phyloP scores from a whole-genome alignment of 2,329 filamentous ascomycete genomes.

The Cercospora brassicicola region DNA sequence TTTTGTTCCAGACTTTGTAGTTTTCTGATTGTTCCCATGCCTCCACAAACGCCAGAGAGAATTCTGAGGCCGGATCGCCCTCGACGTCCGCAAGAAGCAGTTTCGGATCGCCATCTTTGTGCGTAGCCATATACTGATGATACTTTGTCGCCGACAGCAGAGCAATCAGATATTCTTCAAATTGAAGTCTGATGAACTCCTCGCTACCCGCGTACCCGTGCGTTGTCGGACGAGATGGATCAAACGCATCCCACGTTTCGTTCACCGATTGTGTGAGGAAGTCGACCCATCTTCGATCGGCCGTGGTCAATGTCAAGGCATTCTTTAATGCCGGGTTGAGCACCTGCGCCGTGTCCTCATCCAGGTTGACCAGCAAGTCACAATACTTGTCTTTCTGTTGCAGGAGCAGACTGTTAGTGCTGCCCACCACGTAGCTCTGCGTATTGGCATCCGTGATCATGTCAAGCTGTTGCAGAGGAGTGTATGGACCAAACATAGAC shows the following conservation, averaged over 20 bases:
- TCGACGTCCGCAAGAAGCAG: slow-evolving; percentile 64
- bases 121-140: slow-evolving; percentile 55
- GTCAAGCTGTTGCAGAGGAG: slow-evolving; percentile 91
- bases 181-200: slow-evolving; percentile 94
- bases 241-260: slow-evolving; percentile 92
- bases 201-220: slow-evolving; percentile 94
- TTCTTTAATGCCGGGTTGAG: slow-evolving; percentile 74
- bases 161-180: slow-evolving; percentile 92
- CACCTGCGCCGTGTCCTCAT: slow-evolving; percentile 82
- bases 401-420: slow-evolving; percentile 88
- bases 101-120: slow-evolving; percentile 55
- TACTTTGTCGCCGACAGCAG: slow-evolving; percentile 89
- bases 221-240: slow-evolving; percentile 86
- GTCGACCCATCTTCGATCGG: slow-evolving; percentile 95
- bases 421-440: slow-evolving; percentile 96
- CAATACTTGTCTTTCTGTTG: slow-evolving; percentile 96
- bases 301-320: slow-evolving; percentile 75
- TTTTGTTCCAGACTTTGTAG: slow-evolving; percentile 79
- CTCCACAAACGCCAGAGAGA: slow-evolving; percentile 80
- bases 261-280: slow-evolving; percentile 89
- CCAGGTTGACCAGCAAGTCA: slow-evolving; percentile 93
- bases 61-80: slow-evolving; percentile 82
- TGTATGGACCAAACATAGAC: slow-evolving; percentile 94
- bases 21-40: slow-evolving; percentile 87
- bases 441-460: slow-evolving; percentile 89